Percentiles rank a stretch among this genome's conserved stretches.
Evolutionary conservation across 2,329 filamentous ascomycete species (phyloP).

Genomic region (Raffaelea albimanens): DNA sequence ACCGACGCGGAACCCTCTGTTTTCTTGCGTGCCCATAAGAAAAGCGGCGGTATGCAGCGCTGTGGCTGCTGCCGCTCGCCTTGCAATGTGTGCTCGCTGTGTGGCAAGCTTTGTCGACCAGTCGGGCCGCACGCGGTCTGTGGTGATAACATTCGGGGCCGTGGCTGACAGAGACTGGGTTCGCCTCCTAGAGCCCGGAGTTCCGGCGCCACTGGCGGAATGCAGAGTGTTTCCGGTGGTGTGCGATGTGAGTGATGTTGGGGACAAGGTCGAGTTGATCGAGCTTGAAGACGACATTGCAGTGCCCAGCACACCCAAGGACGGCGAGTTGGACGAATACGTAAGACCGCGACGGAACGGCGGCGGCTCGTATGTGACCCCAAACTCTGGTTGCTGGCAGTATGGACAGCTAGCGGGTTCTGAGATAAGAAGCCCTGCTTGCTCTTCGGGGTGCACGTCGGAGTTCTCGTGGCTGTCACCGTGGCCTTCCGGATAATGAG

Average conservation of each 20-base stretch:
- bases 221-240: constrained; percentile 12
- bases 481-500: constrained; percentile 74
- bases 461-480: constrained; percentile 28
- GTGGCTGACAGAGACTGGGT: constrained; percentile 65
- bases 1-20: constrained; percentile 41
- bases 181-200: constrained; percentile 26
- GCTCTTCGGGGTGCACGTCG: constrained; percentile 33
- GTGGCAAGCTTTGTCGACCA: constrained; percentile 85
- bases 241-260: constrained; percentile 22
- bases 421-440: constrained; percentile 64
- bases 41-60: constrained; percentile 93
- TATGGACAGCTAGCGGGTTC: constrained; percentile 91
- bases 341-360: constrained; percentile 76
- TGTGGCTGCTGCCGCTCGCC: constrained; percentile 84
- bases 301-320: constrained; percentile 39
- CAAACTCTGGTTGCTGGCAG: constrained; percentile 90
- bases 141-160: constrained; percentile 80
- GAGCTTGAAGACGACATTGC: constrained; percentile 86
- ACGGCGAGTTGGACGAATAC: constrained; percentile 43
- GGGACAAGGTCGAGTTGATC: constrained; percentile 49
- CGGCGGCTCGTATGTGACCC: constrained; percentile 87
- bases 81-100: constrained; percentile 74
- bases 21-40: constrained; percentile 60
- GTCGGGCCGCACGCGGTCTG: constrained; percentile 84
- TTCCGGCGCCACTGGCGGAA: constrained; percentile 16